Conservation (phyloP, 139 green algal genomes). For the Chlorokybus atmophyticus region DNA sequence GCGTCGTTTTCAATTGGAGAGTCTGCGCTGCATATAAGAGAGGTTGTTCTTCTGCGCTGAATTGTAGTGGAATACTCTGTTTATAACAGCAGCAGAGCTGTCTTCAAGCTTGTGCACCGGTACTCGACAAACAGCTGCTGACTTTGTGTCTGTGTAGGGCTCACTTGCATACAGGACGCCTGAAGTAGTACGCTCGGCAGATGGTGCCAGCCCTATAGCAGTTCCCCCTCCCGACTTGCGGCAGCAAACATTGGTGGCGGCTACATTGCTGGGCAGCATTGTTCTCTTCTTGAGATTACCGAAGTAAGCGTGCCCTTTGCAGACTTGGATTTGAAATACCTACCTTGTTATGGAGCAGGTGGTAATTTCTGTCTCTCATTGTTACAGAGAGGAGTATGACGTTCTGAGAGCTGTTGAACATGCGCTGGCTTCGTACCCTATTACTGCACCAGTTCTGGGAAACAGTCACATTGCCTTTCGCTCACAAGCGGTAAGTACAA, state of each 20-base stretch:
- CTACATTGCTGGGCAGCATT: slow-evolving; percentile 17
- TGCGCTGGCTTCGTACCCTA: slow-evolving; percentile 10
- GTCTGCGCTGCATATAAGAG: slow-evolving; percentile 8
- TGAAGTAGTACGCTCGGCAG: too few relatives aligned
- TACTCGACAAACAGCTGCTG: too few relatives aligned
- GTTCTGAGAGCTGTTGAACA: slow-evolving; percentile 10
- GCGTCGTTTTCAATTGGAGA: slow-evolving; percentile 20
- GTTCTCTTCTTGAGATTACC: slow-evolving; percentile 14
- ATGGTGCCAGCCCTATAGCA: too few relatives aligned
- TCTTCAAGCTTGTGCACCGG: too few relatives aligned
- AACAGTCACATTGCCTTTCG: slow-evolving; percentile 10
- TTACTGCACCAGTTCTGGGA: slow-evolving; percentile 14
- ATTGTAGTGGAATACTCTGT: too few relatives aligned
- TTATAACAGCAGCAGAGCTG: too few relatives aligned
- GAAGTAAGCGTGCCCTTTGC: slow-evolving; percentile 6
- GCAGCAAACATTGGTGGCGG: slow-evolving; percentile 14
- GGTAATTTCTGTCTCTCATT: too few relatives aligned
- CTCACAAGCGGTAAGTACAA: too few relatives aligned
- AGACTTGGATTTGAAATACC: too few relatives aligned
- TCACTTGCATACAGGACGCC: slow-evolving; percentile 19
- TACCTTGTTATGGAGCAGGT: too few relatives aligned
- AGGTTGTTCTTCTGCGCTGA: too few relatives aligned
- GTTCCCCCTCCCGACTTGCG: too few relatives aligned
- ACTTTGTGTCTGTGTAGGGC: slow-evolving; percentile 10
- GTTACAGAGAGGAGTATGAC: slow-evolving; percentile 24